phyloP scores from a whole-genome alignment of 2,329 filamentous ascomycete species.

The Colletotrichum falcatum region DNA sequence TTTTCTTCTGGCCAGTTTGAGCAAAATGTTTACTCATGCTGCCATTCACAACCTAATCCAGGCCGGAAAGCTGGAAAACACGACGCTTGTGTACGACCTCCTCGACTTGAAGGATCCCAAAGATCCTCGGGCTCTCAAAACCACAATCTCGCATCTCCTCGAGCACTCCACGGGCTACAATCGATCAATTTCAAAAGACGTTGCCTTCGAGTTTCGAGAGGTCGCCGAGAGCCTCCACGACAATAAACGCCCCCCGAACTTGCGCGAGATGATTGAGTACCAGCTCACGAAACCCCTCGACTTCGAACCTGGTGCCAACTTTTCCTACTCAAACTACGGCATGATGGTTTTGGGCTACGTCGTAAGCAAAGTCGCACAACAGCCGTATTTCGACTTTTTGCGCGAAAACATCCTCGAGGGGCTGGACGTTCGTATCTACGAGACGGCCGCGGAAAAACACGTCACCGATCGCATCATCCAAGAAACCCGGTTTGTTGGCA shows the following conservation, averaged over 20 bases:
- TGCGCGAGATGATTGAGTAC: slow-evolving; percentile 42
- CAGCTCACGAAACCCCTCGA: slow-evolving; percentile 35
- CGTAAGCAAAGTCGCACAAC: slow-evolving; percentile 34
- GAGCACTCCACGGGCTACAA: slow-evolving; percentile 32
- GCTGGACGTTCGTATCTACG: slow-evolving; percentile 38
- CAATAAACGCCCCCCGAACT: slow-evolving; percentile 30
- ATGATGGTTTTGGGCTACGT: slow-evolving; percentile 38
- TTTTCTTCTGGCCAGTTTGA: slow-evolving; percentile 41
- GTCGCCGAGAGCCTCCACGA: slow-evolving; percentile 18
- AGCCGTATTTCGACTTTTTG: slow-evolving; percentile 33
- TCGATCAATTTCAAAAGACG: slow-evolving; percentile 22
- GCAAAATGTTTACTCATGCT: slow-evolving; percentile 42
- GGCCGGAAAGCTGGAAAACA: slow-evolving; percentile 28
- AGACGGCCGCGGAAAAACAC: slow-evolving; percentile 33
- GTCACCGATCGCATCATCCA: slow-evolving; percentile 33
- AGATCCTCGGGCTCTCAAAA: slow-evolving; percentile 35
- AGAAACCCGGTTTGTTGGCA: slow-evolving; percentile 34
- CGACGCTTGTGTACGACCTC: slow-evolving; percentile 22
- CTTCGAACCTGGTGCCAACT: slow-evolving; percentile 16
- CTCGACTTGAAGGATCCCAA: slow-evolving; percentile 23
- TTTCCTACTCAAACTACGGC: slow-evolving; percentile 41
- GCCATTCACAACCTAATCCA: slow-evolving; percentile 35
- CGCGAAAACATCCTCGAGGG: slow-evolving; percentile 27
- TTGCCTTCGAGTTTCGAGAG: slow-evolving; percentile 34
- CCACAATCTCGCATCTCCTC: slow-evolving; percentile 39